Percentiles rank a stretch among this genome's conserved stretches.
Conservation (phyloP, 192 early-diverging fungal species). For the Umbelopsis sp. region DNA sequence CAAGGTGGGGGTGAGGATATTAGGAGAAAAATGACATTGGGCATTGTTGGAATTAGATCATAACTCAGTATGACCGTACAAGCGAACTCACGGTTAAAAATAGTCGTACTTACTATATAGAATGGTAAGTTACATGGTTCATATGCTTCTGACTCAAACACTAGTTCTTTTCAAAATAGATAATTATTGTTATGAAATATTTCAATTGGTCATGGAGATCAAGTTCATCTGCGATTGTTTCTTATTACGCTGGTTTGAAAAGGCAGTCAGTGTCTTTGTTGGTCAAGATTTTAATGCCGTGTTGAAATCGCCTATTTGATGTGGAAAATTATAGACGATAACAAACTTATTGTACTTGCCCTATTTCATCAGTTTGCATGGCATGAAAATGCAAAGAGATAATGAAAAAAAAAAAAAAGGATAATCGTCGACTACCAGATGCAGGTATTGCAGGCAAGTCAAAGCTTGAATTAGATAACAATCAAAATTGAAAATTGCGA, state of each 20-base stretch:
- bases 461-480: neutral
- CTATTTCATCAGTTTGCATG: too few relatives aligned
- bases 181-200: constrained; percentile 13
- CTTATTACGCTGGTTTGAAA: too few relatives aligned
- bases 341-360: too few relatives aligned
- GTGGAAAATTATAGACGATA: too few relatives aligned
- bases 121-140: neutral
- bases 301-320: too few relatives aligned
- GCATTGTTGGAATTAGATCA: constrained; percentile 21
- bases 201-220: constrained; percentile 10
- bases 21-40: constrained; percentile 19
- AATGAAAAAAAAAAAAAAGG: too few relatives aligned
- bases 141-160: constrained; percentile 19
- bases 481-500: neutral
- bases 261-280: neutral
- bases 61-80: constrained; percentile 9
- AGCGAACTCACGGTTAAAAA: neutral
- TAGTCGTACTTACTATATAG: neutral
- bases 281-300: constrained; percentile 12
- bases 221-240: too few relatives aligned
- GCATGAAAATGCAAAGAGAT: too few relatives aligned
- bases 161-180: constrained; percentile 18
- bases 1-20: neutral
- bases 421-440: neutral
- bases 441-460: neutral